Evolutionary conservation across 352 stramenopile species (phyloP), one percentile per base, ranked within the genome.

Genomic region (Sclerospora graminicola): DNA sequence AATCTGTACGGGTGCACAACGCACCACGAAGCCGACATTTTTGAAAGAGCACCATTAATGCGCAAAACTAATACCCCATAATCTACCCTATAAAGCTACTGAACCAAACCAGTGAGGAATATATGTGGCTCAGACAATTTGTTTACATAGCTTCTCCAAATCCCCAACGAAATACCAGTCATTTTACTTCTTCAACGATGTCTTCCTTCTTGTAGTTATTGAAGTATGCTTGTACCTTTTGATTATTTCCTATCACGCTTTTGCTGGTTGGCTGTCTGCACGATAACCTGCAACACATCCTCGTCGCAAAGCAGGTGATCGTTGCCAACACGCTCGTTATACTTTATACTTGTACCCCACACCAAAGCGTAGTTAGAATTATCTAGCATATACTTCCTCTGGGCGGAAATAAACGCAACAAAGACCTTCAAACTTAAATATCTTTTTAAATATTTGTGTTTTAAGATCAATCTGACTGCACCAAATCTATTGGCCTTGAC

Each of bases 321-420:
- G 33, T 98, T 84, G 41, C 96, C 96, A 27, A 91, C 78, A 43
- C 93, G 85, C 72, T 99, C 95, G 41, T 97, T 95, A 66, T 99
- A 97, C 58, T 99, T 98, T 15, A 95, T 97, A 49, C 82, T 97
- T 20, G 82, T 96, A 8, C 96, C 96, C 96, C 96, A 99, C 39
- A 99, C 94, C 32, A 98, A 63, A 11, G 91, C 94, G 60, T 97
- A 99, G 58, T 98, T 98, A 60, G 98, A 98, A 57, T 98, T 96
- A 51, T 95, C 83, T 6, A 95, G 63, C 76, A 96, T 89, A 48
- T 92, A 80, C 54, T n/a, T n/a, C n/a, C n/a, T n/a, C n/a, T n/a
- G n/a, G n/a, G n/a, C n/a, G n/a, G n/a, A n/a, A n/a, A n/a, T n/a
- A n/a, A n/a, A n/a, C n/a, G n/a, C n/a, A n/a, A n/a, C n/a, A n/a